Percentiles rank a stretch among this genome's conserved stretches.
phyloP scores from a whole-genome alignment of 2,329 filamentous ascomycete species.

The Davidsoniella neocaledoniae region DNA sequence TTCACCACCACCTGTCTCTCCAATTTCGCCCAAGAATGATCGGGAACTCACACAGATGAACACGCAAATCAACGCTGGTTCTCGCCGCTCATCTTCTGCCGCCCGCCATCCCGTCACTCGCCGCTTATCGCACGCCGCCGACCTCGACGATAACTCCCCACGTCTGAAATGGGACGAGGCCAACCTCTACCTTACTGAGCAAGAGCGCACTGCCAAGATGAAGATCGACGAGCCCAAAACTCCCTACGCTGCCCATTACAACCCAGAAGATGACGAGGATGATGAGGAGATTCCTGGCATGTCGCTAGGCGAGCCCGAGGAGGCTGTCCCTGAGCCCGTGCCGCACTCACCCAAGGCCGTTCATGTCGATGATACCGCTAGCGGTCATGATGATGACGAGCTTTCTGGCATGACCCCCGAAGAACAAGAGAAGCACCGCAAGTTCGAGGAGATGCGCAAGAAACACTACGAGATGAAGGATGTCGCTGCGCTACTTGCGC shows the following conservation, averaged over 20 bases:
- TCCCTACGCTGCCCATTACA: slow-evolving; percentile 82
- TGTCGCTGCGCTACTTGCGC: slow-evolving; percentile 72
- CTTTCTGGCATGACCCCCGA: slow-evolving; percentile 43
- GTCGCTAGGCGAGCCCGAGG: slow-evolving; percentile 84
- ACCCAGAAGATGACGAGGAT: slow-evolving; percentile 72
- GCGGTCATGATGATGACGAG: slow-evolving; percentile 40
- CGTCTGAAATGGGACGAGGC: slow-evolving; percentile 97
- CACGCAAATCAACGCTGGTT: slow-evolving; percentile 84
- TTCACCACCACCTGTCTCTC: slow-evolving; percentile 37
- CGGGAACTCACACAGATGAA: slow-evolving; percentile 90
- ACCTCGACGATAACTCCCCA: slow-evolving; percentile 28
- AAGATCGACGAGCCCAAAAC: slow-evolving; percentile 99
- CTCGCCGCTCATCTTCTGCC: slow-evolving; percentile 56
- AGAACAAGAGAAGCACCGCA: slow-evolving; percentile 76
- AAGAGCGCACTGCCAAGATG: slow-evolving; percentile 90
- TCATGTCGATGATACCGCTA: slow-evolving; percentile 51
- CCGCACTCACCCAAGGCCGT: slow-evolving; percentile 41
- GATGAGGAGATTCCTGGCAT: slow-evolving; percentile 87
- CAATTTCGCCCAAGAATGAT: slow-evolving; percentile 34
- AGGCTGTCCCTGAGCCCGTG: slow-evolving; percentile 38
- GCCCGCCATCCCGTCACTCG: slow-evolving; percentile 38
- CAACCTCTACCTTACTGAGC: slow-evolving; percentile 91
- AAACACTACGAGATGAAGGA: slow-evolving; percentile 98
- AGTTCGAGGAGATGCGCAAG: slow-evolving; percentile 84
- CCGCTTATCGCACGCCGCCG: slow-evolving; percentile 23